phyloP scores from a whole-genome alignment of 1,284 basidiomycete species.

The Melampsora americana region DNA sequence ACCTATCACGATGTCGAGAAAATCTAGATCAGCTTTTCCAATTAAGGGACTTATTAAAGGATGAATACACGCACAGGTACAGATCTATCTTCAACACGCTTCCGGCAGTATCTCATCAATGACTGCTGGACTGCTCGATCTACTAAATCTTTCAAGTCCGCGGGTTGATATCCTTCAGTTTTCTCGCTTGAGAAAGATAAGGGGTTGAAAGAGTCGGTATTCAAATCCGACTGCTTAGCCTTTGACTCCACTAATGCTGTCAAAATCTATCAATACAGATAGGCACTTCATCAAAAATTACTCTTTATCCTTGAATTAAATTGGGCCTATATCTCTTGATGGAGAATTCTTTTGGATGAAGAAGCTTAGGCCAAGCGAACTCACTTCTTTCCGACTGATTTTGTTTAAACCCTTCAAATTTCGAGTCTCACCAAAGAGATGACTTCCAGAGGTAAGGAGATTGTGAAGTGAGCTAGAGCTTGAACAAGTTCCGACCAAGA shows the following conservation, averaged over 20 bases:
- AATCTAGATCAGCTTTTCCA: constrained; percentile 47
- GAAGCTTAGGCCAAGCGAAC: constrained; percentile 46
- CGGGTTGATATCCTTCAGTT: constrained; percentile 88
- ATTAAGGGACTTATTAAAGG: neutral
- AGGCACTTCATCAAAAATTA: neutral
- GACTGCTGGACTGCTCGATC: constrained; percentile 82
- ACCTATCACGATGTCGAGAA: neutral
- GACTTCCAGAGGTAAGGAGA: constrained; percentile 63
- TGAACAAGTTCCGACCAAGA: constrained; percentile 75
- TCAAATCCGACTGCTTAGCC: constrained; percentile 54
- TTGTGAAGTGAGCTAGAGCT: constrained; percentile 72
- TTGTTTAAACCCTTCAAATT: constrained; percentile 73
- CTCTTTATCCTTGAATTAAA: no score
- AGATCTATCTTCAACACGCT: constrained; percentile 47
- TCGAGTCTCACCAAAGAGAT: constrained; percentile 78
- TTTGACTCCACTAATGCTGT: constrained; percentile 62
- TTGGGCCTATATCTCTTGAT: no score
- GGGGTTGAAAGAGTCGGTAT: constrained; percentile 60
- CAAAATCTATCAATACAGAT: constrained; percentile 62
- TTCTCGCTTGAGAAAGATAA: constrained; percentile 78
- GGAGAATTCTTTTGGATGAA: neutral
- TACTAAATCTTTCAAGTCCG: constrained; percentile 81
- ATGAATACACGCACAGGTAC: constrained; percentile 21
- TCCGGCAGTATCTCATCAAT: constrained; percentile 63
- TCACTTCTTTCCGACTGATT: constrained; percentile 72